Base-by-base conservation (phyloP, 192 early-diverging fungal genomes). In the Oehlia diaphana region DNA sequence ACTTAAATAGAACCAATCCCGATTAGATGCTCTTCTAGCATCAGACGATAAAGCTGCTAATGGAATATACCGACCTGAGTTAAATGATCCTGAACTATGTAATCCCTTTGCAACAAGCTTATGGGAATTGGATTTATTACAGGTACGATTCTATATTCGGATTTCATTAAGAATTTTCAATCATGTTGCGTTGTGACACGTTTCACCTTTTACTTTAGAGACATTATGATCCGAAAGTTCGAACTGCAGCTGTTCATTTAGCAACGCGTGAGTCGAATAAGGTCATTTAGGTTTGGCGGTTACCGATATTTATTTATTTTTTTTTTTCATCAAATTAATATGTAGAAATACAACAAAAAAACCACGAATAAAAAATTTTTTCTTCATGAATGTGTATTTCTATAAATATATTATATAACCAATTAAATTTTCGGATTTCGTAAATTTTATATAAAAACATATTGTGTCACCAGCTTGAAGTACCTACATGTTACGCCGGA, bases 41-140 rank as follows among this genome's bases (percentile, higher is more conserved):
- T 87, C 88, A 49, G 87, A 90, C 76, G 89, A 90, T 53, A 82
- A 82, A 39, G 82, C 87, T 49, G 82, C 83, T 4, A 95, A 92
- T 71, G 97, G 96, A 72, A 84, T 96, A 50, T 98, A 97, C 80
- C 72, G 90, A 37, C 88, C 90, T 44, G 84, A 92, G 14, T 82
- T 98, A 74, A 92, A 97, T 80, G 96, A 99, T 78, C 94, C 96
- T 0, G 96, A 99, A 75, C 87, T 98, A 79, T 96, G 95, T 81
- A 99, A 99, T 81, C 95, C 97, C 4, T 96, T 97, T 84, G 94
- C 95, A 3, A 92, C 97, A 4, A 94, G 91, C 82, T 77, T 97
- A 65, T 99, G 93, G 87, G 97, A 99, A 83, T 83, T 96, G 68
- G 88, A 89, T 73, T 87, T 93, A 76, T 91, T 95, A 71, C 89